Conservation (phyloP, 345 rosid genomes). For the Dimocarpus longan region DNA sequence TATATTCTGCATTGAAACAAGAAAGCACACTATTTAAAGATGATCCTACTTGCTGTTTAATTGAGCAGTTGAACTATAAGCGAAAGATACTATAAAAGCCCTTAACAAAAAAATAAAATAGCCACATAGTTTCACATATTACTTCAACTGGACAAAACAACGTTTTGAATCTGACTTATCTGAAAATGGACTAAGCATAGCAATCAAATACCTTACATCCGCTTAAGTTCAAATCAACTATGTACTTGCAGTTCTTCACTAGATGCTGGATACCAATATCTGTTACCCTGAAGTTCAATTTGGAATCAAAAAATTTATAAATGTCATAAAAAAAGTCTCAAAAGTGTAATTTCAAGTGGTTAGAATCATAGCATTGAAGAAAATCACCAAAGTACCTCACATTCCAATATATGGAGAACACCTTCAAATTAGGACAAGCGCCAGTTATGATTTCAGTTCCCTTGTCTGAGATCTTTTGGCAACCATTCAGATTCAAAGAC, state of each 20-base stretch:
- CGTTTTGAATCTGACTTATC: neutral
- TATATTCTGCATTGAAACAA: constrained; percentile 53
- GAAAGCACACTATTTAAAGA: constrained; percentile 20
- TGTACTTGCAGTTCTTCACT: constrained; percentile 61
- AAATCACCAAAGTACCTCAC: constrained; percentile 61
- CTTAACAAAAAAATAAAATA: neutral
- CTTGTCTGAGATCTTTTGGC: constrained; percentile 91
- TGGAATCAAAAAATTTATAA: constrained; percentile 14
- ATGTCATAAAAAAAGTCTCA: constrained; percentile 5
- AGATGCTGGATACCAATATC: constrained; percentile 62
- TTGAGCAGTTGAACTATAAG: constrained; percentile 3
- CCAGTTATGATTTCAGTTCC: constrained; percentile 74
- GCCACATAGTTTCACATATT: neutral
- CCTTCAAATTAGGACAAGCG: constrained; percentile 64
- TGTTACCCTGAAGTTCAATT: constrained; percentile 61
- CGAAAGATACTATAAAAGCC: neutral
- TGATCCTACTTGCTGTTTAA: neutral
- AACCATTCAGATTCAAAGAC: constrained; percentile 80
- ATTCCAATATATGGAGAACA: constrained; percentile 88
- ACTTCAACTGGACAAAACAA: neutral
- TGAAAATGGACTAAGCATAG: constrained; percentile 10
- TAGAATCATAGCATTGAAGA: constrained; percentile 5
- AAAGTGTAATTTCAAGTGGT: constrained; percentile 9
- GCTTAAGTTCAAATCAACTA: constrained; percentile 80
- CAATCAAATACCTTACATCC: constrained; percentile 80